Conservation (phyloP, 176 grass and related monocot species). For the Tillandsia fasciculata region DNA sequence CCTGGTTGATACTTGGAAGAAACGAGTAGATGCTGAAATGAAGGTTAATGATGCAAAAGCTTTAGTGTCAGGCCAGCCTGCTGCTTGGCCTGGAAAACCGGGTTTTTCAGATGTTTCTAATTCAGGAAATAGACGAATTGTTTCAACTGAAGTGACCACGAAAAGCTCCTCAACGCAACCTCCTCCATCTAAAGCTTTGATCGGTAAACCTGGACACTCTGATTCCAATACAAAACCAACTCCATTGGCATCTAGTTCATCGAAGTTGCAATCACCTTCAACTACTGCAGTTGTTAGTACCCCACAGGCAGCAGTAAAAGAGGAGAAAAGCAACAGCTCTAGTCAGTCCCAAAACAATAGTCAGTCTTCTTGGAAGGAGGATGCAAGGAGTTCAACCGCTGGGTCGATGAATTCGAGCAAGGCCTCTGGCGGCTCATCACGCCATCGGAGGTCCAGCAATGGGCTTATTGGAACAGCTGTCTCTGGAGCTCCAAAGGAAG, state of each 20-base stretch:
- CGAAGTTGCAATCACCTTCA: slow-evolving; percentile 30
- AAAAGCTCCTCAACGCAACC: slow-evolving; percentile 35
- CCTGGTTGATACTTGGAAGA: slow-evolving; percentile 94
- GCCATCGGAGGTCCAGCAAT: slow-evolving; percentile 50
- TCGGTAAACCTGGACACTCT: slow-evolving; percentile 27
- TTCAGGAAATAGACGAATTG: slow-evolving; percentile 54
- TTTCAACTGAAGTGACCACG: slow-evolving; percentile 39
- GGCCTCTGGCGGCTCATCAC: slow-evolving; percentile 46
- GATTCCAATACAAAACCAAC: slow-evolving; percentile 31
- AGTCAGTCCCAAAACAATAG: slow-evolving; percentile 84
- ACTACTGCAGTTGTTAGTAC: slow-evolving; percentile 15
- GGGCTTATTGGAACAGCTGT: slow-evolving; percentile 13
- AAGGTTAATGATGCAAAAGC: slow-evolving; percentile 70
- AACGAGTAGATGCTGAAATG: slow-evolving; percentile 93
- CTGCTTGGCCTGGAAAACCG: slow-evolving; percentile 50
- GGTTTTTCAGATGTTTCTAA: slow-evolving; percentile 56
- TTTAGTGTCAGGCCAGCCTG: slow-evolving; percentile 45
- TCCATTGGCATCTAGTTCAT: slow-evolving; percentile 9
- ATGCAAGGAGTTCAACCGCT: slow-evolving; percentile 66
- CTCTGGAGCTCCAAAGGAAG: slow-evolving; percentile 57
- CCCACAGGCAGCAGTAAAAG: slow-evolving; percentile 35
- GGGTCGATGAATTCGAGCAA: slow-evolving; percentile 53
- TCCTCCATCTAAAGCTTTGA: slow-evolving; percentile 35
- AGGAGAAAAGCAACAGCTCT: slow-evolving; percentile 92
- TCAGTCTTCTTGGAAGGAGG: slow-evolving; percentile 75